phyloP scores from a whole-genome alignment of 805 yeast species.

The Kuraishia ogatae region DNA sequence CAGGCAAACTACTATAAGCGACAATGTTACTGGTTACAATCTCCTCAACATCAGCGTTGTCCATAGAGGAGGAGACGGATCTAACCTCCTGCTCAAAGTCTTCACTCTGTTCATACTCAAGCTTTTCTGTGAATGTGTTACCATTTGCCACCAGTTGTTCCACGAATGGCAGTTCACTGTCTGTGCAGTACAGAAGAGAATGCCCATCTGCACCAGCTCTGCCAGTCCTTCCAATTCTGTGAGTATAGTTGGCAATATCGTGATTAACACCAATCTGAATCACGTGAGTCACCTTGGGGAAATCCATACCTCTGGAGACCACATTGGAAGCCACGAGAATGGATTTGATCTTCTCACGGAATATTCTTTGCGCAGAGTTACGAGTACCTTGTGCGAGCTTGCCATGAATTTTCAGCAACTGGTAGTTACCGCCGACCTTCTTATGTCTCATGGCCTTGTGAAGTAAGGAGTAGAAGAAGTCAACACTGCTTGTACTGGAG shows the following conservation, averaged over 20 bases:
- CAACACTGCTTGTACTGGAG: constrained; percentile 68
- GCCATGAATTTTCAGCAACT: constrained; percentile 48
- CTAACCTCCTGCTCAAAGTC: constrained; percentile 27
- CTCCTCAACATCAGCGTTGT: constrained; percentile 9
- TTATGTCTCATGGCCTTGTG: constrained; percentile 10
- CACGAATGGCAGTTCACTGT: constrained; percentile 49
- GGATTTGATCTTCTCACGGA: constrained; percentile 32
- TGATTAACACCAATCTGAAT: constrained; percentile 74
- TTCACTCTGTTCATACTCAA: constrained; percentile 26
- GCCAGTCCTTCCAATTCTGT: constrained; percentile 94
- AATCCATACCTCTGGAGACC: constrained; percentile 95
- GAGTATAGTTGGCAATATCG: constrained; percentile 74
- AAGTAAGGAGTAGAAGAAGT: constrained; percentile 41
- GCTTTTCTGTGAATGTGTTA: constrained; percentile 40
- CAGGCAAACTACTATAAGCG: constrained; percentile 7
- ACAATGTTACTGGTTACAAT: constrained; percentile 4
- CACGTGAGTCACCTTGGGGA: constrained; percentile 81
- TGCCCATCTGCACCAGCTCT: constrained; percentile 80
- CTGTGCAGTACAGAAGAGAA: constrained; percentile 51
- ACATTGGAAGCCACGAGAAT: constrained; percentile 83
- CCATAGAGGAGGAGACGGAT: constrained; percentile 23
- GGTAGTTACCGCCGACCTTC: constrained; percentile 10
- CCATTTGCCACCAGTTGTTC: constrained; percentile 41
- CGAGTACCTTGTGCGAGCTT: constrained; percentile 63
- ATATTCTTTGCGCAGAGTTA: constrained; percentile 19